Evolutionary conservation across 495 filamentous ascomycete genomes (phyloP).

Genomic region (Xylaria palmicola): DNA sequence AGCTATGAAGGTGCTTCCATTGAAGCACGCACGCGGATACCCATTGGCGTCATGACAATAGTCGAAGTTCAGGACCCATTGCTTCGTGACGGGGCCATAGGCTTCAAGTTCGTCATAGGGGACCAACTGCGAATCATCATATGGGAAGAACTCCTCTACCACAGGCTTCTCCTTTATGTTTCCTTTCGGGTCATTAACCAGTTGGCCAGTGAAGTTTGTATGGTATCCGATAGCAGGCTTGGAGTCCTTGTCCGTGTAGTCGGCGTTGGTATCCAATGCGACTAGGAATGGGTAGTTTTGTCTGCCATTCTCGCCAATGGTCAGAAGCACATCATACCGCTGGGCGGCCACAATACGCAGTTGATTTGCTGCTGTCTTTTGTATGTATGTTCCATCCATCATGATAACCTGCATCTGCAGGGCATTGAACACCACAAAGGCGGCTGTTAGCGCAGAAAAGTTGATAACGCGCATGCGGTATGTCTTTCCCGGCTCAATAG

Average conservation of each 20-base stretch:
- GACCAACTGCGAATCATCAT: constrained; percentile 63
- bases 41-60: constrained; percentile 63
- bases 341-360: constrained; percentile 59
- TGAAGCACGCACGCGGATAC: constrained; percentile 72
- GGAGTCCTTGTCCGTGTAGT: constrained; percentile 35
- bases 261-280: constrained; percentile 45
- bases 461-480: constrained; percentile 76
- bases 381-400: constrained; percentile 46
- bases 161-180: constrained; percentile 47
- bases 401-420: constrained; percentile 61
- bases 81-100: constrained; percentile 48
- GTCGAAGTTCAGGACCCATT: constrained; percentile 57
- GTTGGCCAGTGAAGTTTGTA: constrained; percentile 54
- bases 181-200: constrained; percentile 61
- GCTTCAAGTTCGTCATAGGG: constrained; percentile 54
- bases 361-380: constrained; percentile 32
- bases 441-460: constrained; percentile 61
- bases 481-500: constrained; percentile 67
- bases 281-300: constrained; percentile 61
- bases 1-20: constrained; percentile 67
- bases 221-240: constrained; percentile 28
- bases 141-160: constrained; percentile 55
- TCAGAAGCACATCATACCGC: constrained; percentile 60
- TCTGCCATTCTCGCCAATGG: constrained; percentile 26
- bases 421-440: constrained; percentile 63